Evolutionary conservation across 371 early-diverging fungal species (phyloP).

Genomic region (Saksenaea oblongispora): DNA sequence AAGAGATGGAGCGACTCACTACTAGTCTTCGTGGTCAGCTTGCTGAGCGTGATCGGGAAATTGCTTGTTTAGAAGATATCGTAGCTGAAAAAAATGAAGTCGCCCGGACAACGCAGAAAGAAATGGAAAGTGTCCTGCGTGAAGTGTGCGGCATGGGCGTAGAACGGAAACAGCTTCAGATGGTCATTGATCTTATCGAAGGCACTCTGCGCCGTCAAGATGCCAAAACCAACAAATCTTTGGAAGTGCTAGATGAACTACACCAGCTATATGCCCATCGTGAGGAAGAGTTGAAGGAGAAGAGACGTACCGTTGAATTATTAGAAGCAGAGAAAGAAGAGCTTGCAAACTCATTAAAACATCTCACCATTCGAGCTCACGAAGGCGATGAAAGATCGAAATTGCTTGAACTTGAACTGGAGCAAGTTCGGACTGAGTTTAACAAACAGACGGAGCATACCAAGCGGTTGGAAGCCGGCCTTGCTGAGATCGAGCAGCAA

Average conservation of each 20-base stretch:
- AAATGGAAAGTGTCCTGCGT: conserved; percentile 28
- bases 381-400: conserved; percentile 7
- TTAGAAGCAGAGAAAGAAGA: conserved; percentile 27
- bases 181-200: conserved; percentile 35
- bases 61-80: conserved; percentile 27
- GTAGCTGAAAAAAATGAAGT: conserved; percentile 23
- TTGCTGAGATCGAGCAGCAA: conserved; percentile 2
- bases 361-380: conserved; percentile 22
- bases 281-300: conserved; percentile 35
- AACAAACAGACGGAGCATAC: not conserved
- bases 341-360: conserved; percentile 18
- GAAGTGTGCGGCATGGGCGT: conserved; percentile 33
- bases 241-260: conserved; percentile 33
- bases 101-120: conserved; percentile 22
- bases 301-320: conserved; percentile 18
- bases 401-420: not conserved
- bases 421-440: conserved; percentile 1
- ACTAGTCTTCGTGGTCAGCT: conserved; percentile 28
- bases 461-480: not conserved
- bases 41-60: conserved; percentile 27
- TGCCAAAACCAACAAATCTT: conserved; percentile 29
- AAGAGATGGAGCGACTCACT: conserved; percentile 35
- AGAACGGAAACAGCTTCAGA: conserved; percentile 38
- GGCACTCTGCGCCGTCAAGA: conserved; percentile 36
- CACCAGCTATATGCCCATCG: conserved; percentile 24